Conservation (phyloP, 176 grass and related monocot species). For the Secale cereale region DNA sequence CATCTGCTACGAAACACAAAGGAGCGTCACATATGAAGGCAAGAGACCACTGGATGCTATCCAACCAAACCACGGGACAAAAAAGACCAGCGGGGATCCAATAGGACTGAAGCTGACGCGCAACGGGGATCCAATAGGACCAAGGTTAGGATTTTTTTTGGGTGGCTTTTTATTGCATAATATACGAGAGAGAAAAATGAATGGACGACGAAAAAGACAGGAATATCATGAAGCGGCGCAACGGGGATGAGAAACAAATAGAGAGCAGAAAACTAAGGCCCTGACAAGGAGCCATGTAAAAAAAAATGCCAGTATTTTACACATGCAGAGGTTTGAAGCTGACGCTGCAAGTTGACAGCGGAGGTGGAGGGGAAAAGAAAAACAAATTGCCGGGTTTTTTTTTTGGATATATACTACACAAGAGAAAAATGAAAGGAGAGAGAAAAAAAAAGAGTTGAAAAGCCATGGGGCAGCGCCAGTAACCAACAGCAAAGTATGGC, state of each 20-base stretch:
- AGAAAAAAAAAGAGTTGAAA: background rate
- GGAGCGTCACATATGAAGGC: background rate
- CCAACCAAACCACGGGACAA: background rate
- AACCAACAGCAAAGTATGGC: background rate
- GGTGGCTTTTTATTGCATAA: too few species aligned
- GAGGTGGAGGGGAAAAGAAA: too few species aligned
- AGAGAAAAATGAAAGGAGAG: background rate
- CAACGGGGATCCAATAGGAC: too few species aligned
- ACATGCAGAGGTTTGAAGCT: background rate
- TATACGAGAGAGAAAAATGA: background rate
- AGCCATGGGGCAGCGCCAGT: background rate
- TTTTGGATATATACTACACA: background rate
- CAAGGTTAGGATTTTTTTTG: too few species aligned
- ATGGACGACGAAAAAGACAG: background rate
- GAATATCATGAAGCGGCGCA: background rate
- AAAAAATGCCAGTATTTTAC: too few species aligned
- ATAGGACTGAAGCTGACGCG: background rate
- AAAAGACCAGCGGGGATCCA: background rate
- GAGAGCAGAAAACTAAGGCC: too few species aligned
- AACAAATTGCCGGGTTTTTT: background rate
- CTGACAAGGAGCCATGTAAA: too few species aligned
- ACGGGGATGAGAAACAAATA: background rate
- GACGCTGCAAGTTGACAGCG: background rate
- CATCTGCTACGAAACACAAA: background rate
- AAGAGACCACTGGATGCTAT: background rate